A percentile compares a stretch with the other conserved stretches of the same genome.
Evolutionary conservation across 2,329 filamentous ascomycete genomes (phyloP).

Genomic region (Arthrobotrys iridis): DNA sequence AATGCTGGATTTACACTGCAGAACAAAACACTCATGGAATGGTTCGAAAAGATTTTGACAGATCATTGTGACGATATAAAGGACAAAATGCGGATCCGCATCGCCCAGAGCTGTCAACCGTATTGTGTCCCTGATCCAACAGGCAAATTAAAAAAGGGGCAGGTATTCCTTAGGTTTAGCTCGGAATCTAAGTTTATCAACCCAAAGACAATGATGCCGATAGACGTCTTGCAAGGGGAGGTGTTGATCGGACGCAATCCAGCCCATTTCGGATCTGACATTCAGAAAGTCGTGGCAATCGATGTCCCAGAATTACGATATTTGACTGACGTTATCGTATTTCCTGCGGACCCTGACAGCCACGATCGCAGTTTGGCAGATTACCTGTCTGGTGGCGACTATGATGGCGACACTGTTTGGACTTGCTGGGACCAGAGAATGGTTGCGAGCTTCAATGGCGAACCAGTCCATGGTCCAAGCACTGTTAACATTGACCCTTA

Average conservation of each 20-base stretch:
- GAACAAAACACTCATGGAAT: conserved; percentile 65
- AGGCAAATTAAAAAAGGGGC: conserved; percentile 70
- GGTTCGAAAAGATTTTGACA: conserved; percentile 65
- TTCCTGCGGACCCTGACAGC: conserved; percentile 70
- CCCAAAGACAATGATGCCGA: conserved; percentile 48
- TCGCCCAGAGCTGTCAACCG: conserved; percentile 71
- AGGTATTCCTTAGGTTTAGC: conserved; percentile 76
- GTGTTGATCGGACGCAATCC: conserved; percentile 76
- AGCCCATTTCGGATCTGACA: conserved; percentile 75
- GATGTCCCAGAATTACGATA: conserved; percentile 69
- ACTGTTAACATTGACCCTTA: conserved; percentile 52
- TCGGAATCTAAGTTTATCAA: conserved; percentile 55
- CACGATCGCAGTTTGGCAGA: conserved; percentile 69
- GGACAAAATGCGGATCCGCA: conserved; percentile 69
- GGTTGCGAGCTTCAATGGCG: conserved; percentile 73
- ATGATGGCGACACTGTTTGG: conserved; percentile 81
- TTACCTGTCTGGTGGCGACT: conserved; percentile 80
- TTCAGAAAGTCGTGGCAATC: conserved; percentile 71
- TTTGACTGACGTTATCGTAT: conserved; percentile 82
- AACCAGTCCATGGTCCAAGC: conserved; percentile 62
- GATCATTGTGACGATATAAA: conserved; percentile 68
- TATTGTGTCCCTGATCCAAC: conserved; percentile 76
- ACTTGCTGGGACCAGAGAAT: conserved; percentile 76
- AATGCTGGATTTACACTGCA: conserved; percentile 69
- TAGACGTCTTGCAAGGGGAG: conserved; percentile 66